Evolutionary conservation across 129 eudicot genomes (phyloP).

Genomic region (Tagetes patula): DNA sequence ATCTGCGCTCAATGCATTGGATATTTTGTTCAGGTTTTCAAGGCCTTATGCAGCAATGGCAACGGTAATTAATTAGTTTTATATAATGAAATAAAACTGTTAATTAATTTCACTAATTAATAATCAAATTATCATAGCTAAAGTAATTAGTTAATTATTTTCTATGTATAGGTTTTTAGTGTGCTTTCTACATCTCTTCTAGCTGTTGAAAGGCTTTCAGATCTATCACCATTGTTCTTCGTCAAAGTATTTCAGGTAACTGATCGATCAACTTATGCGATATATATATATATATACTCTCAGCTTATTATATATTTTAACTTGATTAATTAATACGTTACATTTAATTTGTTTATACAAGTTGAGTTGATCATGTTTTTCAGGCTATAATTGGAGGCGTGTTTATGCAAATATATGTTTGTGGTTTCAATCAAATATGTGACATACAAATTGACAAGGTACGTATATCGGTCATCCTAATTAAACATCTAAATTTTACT

Average conservation of each 20-base stretch:
- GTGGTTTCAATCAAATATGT: conserved; percentile 41
- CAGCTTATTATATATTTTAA: background rate
- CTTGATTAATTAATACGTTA: background rate
- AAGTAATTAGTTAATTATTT: background rate
- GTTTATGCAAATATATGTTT: conserved; percentile 38
- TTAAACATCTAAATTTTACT: background rate
- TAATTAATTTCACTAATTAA: no score
- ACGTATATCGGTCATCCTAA: no score
- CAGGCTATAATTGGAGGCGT: conserved; percentile 37
- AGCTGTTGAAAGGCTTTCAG: conserved; percentile 33
- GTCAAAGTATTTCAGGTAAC: conserved; percentile 31
- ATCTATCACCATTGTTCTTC: conserved; percentile 31
- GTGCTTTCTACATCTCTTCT: conserved; percentile 36
- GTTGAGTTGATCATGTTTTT: background rate
- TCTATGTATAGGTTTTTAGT: conserved; percentile 27
- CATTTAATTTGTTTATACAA: no score
- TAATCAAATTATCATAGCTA: background rate
- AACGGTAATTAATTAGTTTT: conserved; percentile 15
- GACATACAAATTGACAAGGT: conserved; percentile 43
- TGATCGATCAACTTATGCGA: background rate
- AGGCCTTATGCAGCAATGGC: conserved; percentile 38
- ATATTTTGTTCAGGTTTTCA: conserved; percentile 35
- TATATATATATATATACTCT: no score
- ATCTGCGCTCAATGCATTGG: conserved; percentile 9
- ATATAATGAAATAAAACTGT: no score